Conservation (phyloP, 2,329 filamentous ascomycete genomes). For the Trichoderma pleuroti region DNA sequence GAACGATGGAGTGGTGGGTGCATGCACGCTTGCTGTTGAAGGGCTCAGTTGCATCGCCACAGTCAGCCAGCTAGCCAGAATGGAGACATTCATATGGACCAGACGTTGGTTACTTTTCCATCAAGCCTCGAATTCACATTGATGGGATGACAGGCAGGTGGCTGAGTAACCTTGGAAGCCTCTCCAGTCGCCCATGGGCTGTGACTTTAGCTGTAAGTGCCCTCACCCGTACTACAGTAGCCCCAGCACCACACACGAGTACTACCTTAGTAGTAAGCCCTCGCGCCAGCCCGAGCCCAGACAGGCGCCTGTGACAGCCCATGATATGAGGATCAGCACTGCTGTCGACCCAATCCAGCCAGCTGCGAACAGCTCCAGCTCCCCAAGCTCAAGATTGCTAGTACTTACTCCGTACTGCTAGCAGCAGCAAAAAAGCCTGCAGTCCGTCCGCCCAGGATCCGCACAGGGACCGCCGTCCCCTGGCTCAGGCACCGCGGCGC, state of each 20-base stretch:
- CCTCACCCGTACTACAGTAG: not conserved
- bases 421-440: not conserved
- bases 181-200: not conserved
- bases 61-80: not conserved
- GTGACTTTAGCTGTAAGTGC: not conserved
- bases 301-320: not conserved
- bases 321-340: slow-evolving; percentile 12
- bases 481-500: slow-evolving; percentile 25
- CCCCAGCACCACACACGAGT: not conserved
- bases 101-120: not conserved
- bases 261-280: no score
- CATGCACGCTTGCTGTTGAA: not conserved
- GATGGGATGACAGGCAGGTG: not conserved
- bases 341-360: not conserved
- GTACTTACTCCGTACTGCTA: no score
- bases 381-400: not conserved
- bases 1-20: not conserved
- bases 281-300: not conserved
- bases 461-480: slow-evolving; percentile 22
- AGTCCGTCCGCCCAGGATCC: slow-evolving; percentile 3
- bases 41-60: not conserved
- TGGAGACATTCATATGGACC: no score
- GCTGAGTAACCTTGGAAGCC: not conserved
- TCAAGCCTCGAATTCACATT: not conserved
- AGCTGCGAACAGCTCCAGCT: not conserved